Evolutionary conservation across 2,329 filamentous ascomycete species (phyloP), one percentile per base, ranked within the genome.

Genomic region (Magnaporthiopsis incrustans): DNA sequence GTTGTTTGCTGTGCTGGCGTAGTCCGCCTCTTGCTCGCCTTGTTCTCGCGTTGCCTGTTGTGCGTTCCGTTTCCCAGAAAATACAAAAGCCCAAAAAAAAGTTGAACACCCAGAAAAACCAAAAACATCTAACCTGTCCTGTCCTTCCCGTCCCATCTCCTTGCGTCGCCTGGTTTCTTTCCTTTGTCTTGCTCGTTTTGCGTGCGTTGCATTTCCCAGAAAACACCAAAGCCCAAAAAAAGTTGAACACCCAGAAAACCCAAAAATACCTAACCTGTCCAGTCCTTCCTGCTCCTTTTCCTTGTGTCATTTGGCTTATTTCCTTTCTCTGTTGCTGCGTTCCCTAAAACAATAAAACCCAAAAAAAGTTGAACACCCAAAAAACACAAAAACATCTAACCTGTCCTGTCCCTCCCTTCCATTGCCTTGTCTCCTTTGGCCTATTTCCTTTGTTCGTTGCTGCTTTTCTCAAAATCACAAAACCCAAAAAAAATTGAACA

Each of bases 61-160:
- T 58, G 22, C 57, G 14, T 30, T 58, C 4, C 26, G 26, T 58
- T 27, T 30, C 57, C 8, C 57, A 35, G 27, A 15, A 59, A 32
- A 33, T 25, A n/a, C 15, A 59, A 59, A 59, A 33, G 30, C 57
- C 27, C 26, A 59, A 59, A 59, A 59, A 59, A 59, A 59, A 59
- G 38, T 18, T 59, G 18, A 32, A 59, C 3, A 59, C 18, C 18
- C 27, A 30, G n/a, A 59, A 58, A 59, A 59, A 14, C 32, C 57
- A 33, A 30, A 59, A 59, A 59, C 15, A 35, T 10, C 27, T 59
- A 32, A 33, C 15, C 18, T 59, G 27, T 33, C 57, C 25, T 8
- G 26, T 59, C 32, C 27, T 27, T 32, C 30, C 11, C 57, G 30
- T 14, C 56, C 22, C 4, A 4, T 27, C 6, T 57, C 56, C 22